Evolutionary conservation across 306 rosid species (phyloP).

Genomic region (Quercus berberidifolia): DNA sequence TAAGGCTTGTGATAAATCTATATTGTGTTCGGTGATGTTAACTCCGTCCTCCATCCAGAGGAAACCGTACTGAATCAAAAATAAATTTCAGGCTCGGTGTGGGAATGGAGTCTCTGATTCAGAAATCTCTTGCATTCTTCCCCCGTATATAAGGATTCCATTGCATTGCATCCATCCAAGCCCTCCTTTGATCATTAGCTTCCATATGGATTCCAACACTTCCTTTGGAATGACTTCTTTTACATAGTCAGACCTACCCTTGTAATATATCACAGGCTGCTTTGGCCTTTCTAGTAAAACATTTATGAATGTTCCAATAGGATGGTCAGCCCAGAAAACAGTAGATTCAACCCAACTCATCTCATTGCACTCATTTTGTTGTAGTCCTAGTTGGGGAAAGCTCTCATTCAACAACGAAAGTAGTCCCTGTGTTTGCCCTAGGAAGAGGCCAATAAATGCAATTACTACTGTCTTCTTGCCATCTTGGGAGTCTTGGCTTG

Average conservation of each 20-base stretch:
- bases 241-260: conserved; percentile 33
- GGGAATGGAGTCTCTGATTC: conserved; percentile 51
- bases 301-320: conserved; percentile 9
- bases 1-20: conserved; percentile 26
- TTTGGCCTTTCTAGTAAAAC: conserved; percentile 9
- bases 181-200: conserved; percentile 9
- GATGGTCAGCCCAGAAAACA: conserved; percentile 10
- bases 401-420: neutral
- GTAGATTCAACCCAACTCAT: conserved; percentile 30
- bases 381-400: conserved; percentile 25
- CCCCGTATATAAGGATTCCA: conserved; percentile 44
- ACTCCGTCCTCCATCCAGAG: conserved; percentile 42
- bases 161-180: neutral
- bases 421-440: conserved; percentile 15
- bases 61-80: conserved; percentile 45
- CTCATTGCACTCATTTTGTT: conserved; percentile 20
- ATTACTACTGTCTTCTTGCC: conserved; percentile 1
- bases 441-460: conserved; percentile 11
- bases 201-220: conserved; percentile 28
- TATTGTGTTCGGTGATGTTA: conserved; percentile 15
- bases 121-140: conserved; percentile 50
- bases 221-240: conserved; percentile 21
- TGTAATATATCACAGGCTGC: neutral
- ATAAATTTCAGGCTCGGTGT: conserved; percentile 48
- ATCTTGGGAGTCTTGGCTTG: neutral